Evolutionary conservation across 1,139 yeast species (phyloP).

Genomic region (Blastobotrys malaysiensis): DNA sequence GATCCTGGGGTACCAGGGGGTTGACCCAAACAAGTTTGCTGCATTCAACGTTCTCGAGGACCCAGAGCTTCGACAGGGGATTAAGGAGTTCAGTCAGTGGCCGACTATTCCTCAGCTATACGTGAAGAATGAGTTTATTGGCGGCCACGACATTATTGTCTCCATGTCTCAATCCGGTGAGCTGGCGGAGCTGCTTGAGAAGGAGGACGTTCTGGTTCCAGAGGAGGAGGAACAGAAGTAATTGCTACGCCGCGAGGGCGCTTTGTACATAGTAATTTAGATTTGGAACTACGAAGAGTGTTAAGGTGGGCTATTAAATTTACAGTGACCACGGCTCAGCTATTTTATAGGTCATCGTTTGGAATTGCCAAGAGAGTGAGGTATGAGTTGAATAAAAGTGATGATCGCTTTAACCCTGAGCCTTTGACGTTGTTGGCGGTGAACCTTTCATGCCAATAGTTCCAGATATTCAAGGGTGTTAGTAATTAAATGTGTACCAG

Average conservation of each 20-base stretch:
- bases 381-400: not conserved
- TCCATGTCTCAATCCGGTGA: constrained; percentile 94
- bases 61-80: constrained; percentile 83
- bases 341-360: not conserved
- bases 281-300: no score
- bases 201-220: constrained; percentile 73
- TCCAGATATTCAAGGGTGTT: not conserved
- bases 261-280: not conserved
- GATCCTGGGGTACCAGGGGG: constrained; percentile 92
- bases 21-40: constrained; percentile 92
- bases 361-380: not conserved
- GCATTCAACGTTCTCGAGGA: constrained; percentile 97
- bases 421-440: not conserved
- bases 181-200: constrained; percentile 73
- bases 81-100: constrained; percentile 94
- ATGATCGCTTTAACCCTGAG: not conserved
- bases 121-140: constrained; percentile 72
- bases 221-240: constrained; percentile 42
- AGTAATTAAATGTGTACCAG: not conserved
- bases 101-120: constrained; percentile 74
- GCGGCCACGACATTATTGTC: constrained; percentile 94
- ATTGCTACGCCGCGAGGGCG: no score
- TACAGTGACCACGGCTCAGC: no score
- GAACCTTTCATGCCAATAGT: not conserved
- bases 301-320: no score